Evolutionary conservation across 352 stramenopile genomes (phyloP).

Genomic region (Pythium sukuiense): DNA sequence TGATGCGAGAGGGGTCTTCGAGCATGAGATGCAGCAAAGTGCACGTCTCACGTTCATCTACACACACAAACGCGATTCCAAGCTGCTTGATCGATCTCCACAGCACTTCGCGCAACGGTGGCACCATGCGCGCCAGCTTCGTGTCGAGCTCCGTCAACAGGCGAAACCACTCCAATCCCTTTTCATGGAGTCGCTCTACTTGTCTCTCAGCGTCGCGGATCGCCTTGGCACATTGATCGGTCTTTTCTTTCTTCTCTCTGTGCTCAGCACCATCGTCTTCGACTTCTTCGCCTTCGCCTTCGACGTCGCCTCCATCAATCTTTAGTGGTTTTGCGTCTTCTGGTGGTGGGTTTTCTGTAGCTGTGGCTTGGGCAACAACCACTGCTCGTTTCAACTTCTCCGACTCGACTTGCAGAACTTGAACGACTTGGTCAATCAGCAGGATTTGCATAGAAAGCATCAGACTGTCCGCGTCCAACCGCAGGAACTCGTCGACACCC

Average conservation of each 20-base stretch:
- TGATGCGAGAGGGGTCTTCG: conserved; percentile 79
- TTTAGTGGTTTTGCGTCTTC: not conserved
- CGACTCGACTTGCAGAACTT: conserved; percentile 50
- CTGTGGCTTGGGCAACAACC: conserved; percentile 15
- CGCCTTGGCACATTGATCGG: not conserved
- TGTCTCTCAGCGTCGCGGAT: conserved; percentile 27
- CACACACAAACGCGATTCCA: conserved; percentile 72
- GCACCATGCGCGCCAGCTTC: conserved; percentile 79
- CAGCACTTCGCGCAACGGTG: conserved; percentile 76
- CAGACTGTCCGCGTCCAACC: conserved; percentile 61
- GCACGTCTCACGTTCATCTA: conserved; percentile 82
- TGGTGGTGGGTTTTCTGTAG: not conserved
- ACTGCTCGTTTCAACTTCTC: conserved; percentile 35
- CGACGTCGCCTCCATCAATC: conserved; percentile 1
- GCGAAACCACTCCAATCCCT: conserved; percentile 84
- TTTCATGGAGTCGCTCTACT: conserved; percentile 56
- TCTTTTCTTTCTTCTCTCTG: not conserved
- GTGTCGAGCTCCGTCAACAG: conserved; percentile 77
- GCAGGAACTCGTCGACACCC: conserved; percentile 58
- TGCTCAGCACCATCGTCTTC: not conserved
- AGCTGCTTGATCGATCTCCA: conserved; percentile 85
- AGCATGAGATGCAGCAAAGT: conserved; percentile 83
- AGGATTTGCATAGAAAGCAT: conserved; percentile 83
- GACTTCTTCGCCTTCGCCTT: not conserved
- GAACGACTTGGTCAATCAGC: conserved; percentile 79